Evolutionary conservation across 2,329 filamentous ascomycete genomes (phyloP), one percentile per base, ranked within the genome.

Genomic region (Paecilomyces fulvus): DNA sequence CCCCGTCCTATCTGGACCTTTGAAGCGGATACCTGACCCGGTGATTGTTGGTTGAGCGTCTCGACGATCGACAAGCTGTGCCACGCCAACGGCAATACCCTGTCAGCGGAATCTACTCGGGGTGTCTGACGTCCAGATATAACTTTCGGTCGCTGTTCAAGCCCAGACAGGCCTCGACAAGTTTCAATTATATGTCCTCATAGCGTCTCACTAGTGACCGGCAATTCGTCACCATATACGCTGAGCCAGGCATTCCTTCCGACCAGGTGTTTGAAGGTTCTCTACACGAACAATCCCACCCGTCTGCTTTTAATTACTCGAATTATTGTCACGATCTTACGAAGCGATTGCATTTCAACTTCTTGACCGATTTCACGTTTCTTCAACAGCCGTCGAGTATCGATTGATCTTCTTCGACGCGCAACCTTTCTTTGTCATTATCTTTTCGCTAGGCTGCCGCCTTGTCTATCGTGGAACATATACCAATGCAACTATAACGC

Each of bases 401-500:
- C 55, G 58, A 55, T 59, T 64, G 48, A 49, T 49, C 61, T 55
- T 55, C 62, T 60, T 60, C 58, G 57, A 62, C 59, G 63, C 62
- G 49, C 58, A 9, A 43, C 63, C 59, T 63, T 61, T 64, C 55
- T 54, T 58, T 55, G 53, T 58, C 56, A 54, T 57, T 57, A 55
- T 58, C 60, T 53, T 58, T 54, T 55, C 25, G 20, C 50, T 58
- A 37, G 61, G 61, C 60, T 53, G 33, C 55, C 51, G 52, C 60
- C 61, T 53, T 56, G 55, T 57, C 58, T 58, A 57, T 61, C 60
- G 64, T 53, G 21, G 51, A 53, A 56, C 52, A 72, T 62, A 70
- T 67, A 67, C 69, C 64, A 68, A 73, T 73, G 70, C 70, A 66
- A 65, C 65, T 62, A 72, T 73, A 73, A 73, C 71, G 68, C 68